Evolutionary conservation across 2,329 filamentous ascomycete genomes (phyloP), one percentile per base, ranked within the genome.

Genomic region (Fusarium aywerte): DNA sequence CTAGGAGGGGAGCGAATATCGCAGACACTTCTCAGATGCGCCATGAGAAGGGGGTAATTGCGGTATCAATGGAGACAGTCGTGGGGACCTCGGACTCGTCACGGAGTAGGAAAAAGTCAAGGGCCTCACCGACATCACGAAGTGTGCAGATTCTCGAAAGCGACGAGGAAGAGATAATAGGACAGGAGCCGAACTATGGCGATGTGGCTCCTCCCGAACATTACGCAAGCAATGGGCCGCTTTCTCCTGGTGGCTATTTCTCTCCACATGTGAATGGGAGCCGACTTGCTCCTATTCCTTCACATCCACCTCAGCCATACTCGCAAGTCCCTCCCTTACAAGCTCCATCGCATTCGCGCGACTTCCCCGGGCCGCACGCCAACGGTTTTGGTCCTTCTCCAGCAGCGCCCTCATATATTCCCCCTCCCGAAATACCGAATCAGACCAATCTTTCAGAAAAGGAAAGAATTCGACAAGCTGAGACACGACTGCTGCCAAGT

Each of bases 41-140:
- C 48, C 89, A 94, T 38, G 93, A 97, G 75, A 97, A 97, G 75
- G 93, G 92, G 10, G 93, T 98, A n/a, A 90, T 97, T 21, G 90
- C 90, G 1, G 92, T 93, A 54, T 85, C 90, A 1, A 95, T 97
- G 71, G 93, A 97, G 76, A 87, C 97, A 15, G 83, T 97, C 2
- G 89, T 98, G 20, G 96, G 96, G 2, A 97, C 93, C 0, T 86
- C 86, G 33, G 94, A 99, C 76, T 95, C 89, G 70, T 86, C 85
- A 8, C 71, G 74, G 8, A 60, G 63, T 2, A 76, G 73, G 21
- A 76, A 75, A 47, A 61, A 69, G 32, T 49, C 65, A 18, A 72
- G 69, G 40, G 56, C 57, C 9, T 73, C 73, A 4, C 73, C 73
- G 21, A 67, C 70, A 23, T 73, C 73, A 27, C 71, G 70, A 27